Conservation (phyloP, 129 eudicot genomes). For the Flaveria ramosissima region DNA sequence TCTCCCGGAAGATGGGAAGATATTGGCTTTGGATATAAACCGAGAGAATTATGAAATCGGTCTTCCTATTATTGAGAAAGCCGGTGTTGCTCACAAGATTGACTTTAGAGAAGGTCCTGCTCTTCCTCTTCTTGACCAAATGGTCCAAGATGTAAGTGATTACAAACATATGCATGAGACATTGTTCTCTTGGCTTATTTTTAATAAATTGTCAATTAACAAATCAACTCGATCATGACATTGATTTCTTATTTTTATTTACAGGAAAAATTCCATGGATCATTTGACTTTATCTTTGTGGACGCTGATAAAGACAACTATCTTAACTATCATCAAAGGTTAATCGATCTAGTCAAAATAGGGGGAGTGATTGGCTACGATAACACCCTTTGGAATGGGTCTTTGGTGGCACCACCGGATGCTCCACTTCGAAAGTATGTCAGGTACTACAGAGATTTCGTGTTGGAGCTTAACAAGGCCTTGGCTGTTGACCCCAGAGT, state of each 20-base stretch:
- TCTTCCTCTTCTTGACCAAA: conserved; percentile 36
- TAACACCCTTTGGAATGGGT: conserved; percentile 37
- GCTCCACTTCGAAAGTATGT: conserved; percentile 35
- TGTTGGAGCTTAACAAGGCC: conserved; percentile 38
- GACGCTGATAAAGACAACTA: conserved; percentile 39
- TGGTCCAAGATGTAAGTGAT: conserved; percentile 26
- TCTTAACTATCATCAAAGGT: conserved; percentile 29
- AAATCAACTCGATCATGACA: not conserved
- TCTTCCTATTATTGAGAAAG: conserved; percentile 39
- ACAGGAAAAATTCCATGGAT: conserved; percentile 29
- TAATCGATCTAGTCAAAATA: conserved; percentile 27
- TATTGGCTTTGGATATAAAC: conserved; percentile 38
- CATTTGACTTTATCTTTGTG: conserved; percentile 37
- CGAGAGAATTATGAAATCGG: conserved; percentile 40
- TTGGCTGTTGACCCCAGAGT: not conserved
- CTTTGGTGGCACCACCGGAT: conserved; percentile 35
- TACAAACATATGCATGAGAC: not conserved
- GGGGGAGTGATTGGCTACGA: conserved; percentile 38
- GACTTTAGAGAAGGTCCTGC: conserved; percentile 45
- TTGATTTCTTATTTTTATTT: no score
- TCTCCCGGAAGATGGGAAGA: conserved; percentile 58
- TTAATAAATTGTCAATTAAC: not conserved
- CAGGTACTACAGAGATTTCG: conserved; percentile 37
- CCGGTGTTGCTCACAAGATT: conserved; percentile 43
- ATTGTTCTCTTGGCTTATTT: no score